Evolutionary conservation across 495 filamentous ascomycete genomes (phyloP).

Genomic region (Lophium mytilinum): DNA sequence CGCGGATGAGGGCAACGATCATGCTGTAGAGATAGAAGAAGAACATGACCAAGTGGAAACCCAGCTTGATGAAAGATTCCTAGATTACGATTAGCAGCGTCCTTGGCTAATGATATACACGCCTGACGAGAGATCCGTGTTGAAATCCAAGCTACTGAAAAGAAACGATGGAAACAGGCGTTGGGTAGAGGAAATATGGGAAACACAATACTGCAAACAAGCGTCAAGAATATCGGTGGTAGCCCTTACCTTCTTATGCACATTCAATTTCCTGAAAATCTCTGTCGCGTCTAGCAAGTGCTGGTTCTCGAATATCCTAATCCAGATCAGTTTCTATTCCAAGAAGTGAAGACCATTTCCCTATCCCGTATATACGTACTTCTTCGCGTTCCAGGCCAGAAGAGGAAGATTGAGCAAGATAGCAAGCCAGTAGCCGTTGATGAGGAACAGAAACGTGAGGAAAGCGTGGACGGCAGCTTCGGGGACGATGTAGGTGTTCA

Average conservation of each 20-base stretch:
- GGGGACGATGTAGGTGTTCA: constrained; percentile 98
- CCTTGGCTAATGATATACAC: not conserved
- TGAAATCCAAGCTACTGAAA: too few species aligned
- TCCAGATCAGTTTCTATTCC: not conserved
- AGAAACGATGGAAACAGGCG: too few species aligned
- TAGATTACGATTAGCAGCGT: constrained; percentile 31
- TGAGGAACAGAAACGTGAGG: constrained; percentile 86
- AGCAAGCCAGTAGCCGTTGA: constrained; percentile 98
- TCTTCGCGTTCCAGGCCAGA: constrained; percentile 90
- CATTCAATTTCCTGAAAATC: constrained; percentile 98
- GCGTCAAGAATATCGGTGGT: too few species aligned
- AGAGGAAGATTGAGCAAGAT: constrained; percentile 88
- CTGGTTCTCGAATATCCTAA: constrained; percentile 90
- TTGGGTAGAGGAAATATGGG: too few species aligned
- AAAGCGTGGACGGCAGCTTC: constrained; percentile 96
- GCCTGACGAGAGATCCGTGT: too few species aligned
- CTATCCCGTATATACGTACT: constrained; percentile 47
- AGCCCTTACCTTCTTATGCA: constrained; percentile 89
- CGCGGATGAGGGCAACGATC: constrained; percentile 96
- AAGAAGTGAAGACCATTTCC: constrained; percentile 22
- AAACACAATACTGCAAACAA: too few species aligned
- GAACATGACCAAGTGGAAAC: constrained; percentile 98
- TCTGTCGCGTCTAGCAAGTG: constrained; percentile 96
- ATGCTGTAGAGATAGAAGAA: constrained; percentile 99
- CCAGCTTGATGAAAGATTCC: constrained; percentile 99